Conservation (phyloP, 768 basidiomycete genomes). For the Austroboletus eburneus region DNA sequence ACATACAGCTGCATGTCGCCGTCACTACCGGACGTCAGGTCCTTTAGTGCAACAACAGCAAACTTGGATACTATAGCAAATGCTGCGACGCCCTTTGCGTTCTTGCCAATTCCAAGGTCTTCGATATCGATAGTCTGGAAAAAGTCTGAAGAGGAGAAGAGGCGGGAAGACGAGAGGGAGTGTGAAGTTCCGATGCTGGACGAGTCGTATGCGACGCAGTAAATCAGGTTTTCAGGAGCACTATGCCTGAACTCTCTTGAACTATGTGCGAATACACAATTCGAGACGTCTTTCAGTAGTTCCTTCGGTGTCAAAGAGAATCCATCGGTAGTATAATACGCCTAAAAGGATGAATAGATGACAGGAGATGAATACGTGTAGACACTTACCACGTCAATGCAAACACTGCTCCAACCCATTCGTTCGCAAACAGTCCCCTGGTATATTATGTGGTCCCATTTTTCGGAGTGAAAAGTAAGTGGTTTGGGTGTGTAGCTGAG, state of each 20-base stretch:
- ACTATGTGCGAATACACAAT: constrained; percentile 89
- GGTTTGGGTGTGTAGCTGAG: constrained; percentile 47
- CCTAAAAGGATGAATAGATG: constrained; percentile 42
- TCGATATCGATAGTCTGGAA: constrained; percentile 67
- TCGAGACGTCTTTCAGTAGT: constrained; percentile 66
- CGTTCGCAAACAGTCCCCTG: constrained; percentile 66
- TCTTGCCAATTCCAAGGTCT: constrained; percentile 81
- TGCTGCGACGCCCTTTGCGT: constrained; percentile 85
- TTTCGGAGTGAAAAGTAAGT: constrained; percentile 86
- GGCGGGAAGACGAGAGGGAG: constrained; percentile 53
- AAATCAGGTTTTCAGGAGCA: constrained; percentile 71
- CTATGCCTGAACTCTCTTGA: constrained; percentile 77
- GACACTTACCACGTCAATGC: constrained; percentile 63
- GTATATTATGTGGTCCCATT: constrained; percentile 73
- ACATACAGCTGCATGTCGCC: constrained; percentile 87
- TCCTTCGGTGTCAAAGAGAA: constrained; percentile 59
- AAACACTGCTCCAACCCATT: constrained; percentile 50
- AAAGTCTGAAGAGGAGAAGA: constrained; percentile 85
- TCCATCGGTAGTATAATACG: constrained; percentile 83
- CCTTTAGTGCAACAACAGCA: constrained; percentile 85
- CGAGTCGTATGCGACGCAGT: constrained; percentile 85
- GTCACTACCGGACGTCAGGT: constrained; percentile 46
- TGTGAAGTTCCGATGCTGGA: constrained; percentile 40
- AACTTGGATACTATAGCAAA: constrained; percentile 93
- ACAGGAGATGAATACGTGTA: neutral